Evolutionary conservation across 1,284 basidiomycete genomes (phyloP).

Genomic region (Xerocomus cyaneibrunnescens): DNA sequence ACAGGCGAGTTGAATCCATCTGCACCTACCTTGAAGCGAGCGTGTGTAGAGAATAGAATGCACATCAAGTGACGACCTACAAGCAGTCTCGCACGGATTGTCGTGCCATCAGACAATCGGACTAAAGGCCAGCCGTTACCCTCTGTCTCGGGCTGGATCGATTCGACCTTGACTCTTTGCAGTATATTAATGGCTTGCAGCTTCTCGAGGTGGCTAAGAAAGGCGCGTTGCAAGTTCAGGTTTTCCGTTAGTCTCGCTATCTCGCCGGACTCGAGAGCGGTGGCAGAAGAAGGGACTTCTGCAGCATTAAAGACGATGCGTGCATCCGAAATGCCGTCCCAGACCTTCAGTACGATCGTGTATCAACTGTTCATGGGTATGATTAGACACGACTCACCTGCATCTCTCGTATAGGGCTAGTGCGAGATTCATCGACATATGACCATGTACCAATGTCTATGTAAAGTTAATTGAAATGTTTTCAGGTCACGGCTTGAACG

Average conservation of each 20-base stretch:
- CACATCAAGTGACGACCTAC: conserved; percentile 42
- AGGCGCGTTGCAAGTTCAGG: conserved; percentile 83
- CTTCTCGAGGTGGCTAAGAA: conserved; percentile 57
- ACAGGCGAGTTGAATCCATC: conserved; percentile 97
- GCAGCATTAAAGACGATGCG: conserved; percentile 68
- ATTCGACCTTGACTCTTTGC: conserved; percentile 68
- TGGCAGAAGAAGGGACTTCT: conserved; percentile 38
- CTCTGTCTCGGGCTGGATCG: conserved; percentile 52
- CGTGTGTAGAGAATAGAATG: conserved; percentile 15
- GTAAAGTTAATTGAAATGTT: background rate
- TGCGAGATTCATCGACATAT: conserved; percentile 70
- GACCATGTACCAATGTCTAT: conserved; percentile 84
- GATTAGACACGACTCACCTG: conserved; percentile 50
- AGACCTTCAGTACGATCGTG: conserved; percentile 55
- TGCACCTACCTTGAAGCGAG: conserved; percentile 74
- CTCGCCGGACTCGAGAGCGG: conserved; percentile 37
- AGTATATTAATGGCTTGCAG: conserved; percentile 51
- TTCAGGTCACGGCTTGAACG: background rate
- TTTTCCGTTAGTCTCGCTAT: conserved; percentile 90
- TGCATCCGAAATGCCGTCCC: conserved; percentile 87
- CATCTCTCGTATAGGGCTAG: conserved; percentile 79
- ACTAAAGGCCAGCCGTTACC: conserved; percentile 68
- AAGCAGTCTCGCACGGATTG: conserved; percentile 68
- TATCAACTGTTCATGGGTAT: background rate
- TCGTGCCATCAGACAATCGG: conserved; percentile 60